Evolutionary conservation across 2,329 filamentous ascomycete species (phyloP).

Genomic region (Apiospora pterosperma): DNA sequence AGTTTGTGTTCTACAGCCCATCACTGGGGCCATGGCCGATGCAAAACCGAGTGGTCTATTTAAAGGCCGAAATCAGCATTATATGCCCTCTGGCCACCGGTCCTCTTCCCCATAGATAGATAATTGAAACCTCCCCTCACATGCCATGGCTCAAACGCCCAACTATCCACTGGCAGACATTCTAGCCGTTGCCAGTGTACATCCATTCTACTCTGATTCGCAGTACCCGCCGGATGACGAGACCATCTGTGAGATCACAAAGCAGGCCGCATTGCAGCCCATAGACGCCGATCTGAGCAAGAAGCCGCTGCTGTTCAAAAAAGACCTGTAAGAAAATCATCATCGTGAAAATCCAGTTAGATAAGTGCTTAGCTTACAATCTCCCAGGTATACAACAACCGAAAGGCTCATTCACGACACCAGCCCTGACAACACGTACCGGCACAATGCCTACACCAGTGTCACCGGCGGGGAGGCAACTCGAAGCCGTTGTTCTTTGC

Average conservation of each 20-base stretch:
- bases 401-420: constrained; percentile 32
- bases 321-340: constrained; percentile 10
- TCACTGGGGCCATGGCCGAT: too few species aligned
- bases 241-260: constrained; percentile 4
- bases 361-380: background rate
- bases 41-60: too few species aligned
- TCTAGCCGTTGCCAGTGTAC: constrained; percentile 28
- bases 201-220: constrained; percentile 31
- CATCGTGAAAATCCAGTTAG: too few species aligned
- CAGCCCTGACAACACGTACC: constrained; percentile 31
- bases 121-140: background rate
- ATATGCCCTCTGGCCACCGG: too few species aligned
- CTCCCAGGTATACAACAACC: constrained; percentile 30
- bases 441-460: constrained; percentile 34
- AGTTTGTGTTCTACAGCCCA: too few species aligned
- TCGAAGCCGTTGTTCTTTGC: constrained; percentile 35
- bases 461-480: constrained; percentile 36
- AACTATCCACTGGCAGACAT: constrained; percentile 26
- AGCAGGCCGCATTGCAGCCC: constrained; percentile 1
- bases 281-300: background rate
- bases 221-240: constrained; percentile 27
- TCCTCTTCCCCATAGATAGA: too few species aligned
- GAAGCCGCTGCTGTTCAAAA: constrained; percentile 12
- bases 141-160: background rate
- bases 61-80: too few species aligned